Evolutionary conservation across 2,329 filamentous ascomycete species (phyloP).

Genomic region (Chaetomiaceae sp.): DNA sequence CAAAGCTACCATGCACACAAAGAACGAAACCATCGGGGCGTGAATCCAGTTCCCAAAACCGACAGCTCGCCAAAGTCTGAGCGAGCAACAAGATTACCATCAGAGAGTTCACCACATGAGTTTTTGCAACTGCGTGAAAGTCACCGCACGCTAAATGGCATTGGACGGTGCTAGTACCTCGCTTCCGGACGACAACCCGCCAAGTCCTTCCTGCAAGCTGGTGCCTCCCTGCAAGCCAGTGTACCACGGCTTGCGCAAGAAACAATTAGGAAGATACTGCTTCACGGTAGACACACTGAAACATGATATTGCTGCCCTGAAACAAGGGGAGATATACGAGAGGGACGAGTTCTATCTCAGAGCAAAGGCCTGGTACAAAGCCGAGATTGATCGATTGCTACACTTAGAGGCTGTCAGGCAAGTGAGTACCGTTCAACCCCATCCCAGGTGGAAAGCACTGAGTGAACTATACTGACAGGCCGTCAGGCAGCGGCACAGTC

Average conservation of each 20-base stretch:
- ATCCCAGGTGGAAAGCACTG: no score
- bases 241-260: background rate
- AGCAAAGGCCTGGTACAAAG: constrained; percentile 23
- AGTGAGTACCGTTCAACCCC: constrained; percentile 8
- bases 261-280: constrained; percentile 15
- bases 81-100: no score
- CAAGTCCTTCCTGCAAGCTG: background rate
- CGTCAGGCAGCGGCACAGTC: background rate
- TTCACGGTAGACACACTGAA: constrained; percentile 15
- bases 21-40: no score
- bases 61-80: no score
- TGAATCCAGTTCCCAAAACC: no score
- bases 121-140: no score
- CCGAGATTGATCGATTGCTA: constrained; percentile 21
- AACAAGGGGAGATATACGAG: constrained; percentile 14
- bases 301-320: constrained; percentile 18
- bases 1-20: no score
- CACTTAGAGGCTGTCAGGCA: constrained; percentile 6
- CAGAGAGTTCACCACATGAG: no score
- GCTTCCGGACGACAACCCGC: no score
- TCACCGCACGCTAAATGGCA: no score
- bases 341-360: constrained; percentile 19
- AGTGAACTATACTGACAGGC: no score
- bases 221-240: background rate
- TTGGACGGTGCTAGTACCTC: no score